Conservation (phyloP, 768 basidiomycete species). For the Leccinum subgranulosum region DNA sequence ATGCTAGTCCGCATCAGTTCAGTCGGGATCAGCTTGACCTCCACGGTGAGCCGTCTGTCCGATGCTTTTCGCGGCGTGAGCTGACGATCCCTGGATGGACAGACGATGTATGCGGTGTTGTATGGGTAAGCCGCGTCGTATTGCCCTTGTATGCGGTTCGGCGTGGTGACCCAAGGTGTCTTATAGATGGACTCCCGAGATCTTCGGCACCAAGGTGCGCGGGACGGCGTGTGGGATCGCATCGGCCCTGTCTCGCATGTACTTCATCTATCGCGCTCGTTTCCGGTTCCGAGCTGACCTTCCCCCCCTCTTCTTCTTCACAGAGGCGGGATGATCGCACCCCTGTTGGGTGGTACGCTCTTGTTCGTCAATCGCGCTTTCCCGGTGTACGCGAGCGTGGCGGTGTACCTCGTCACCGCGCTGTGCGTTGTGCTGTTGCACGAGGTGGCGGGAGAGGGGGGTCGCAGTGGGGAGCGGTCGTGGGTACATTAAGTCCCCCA, state of each 20-base stretch:
- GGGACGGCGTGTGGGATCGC: slow-evolving; percentile 89
- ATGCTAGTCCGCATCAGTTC: slow-evolving; percentile 64
- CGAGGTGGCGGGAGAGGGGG: slow-evolving; percentile 37
- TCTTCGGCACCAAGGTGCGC: slow-evolving; percentile 80
- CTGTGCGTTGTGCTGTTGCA: slow-evolving; percentile 57
- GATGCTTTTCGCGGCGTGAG: not conserved
- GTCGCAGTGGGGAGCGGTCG: slow-evolving; percentile 3
- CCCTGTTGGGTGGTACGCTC: slow-evolving; percentile 71
- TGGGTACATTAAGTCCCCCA: not conserved
- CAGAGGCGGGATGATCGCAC: slow-evolving; percentile 89
- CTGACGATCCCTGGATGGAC: not conserved
- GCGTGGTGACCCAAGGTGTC: not conserved
- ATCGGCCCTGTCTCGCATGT: slow-evolving; percentile 83
- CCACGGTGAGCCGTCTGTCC: slow-evolving; percentile 40
- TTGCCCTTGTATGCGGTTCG: not conserved
- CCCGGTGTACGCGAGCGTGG: slow-evolving; percentile 75
- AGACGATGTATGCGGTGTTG: slow-evolving; percentile 87
- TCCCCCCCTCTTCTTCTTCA: not conserved
- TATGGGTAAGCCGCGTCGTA: slow-evolving; percentile 46
- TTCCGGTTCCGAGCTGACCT: not conserved
- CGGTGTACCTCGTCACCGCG: slow-evolving; percentile 61
- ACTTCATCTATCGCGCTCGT: not conserved
- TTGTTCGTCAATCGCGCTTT: slow-evolving; percentile 64
- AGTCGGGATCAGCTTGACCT: slow-evolving; percentile 73
- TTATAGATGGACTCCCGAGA: slow-evolving; percentile 75